Percentiles rank a stretch among this genome's conserved stretches.
Evolutionary conservation across 768 basidiomycete species (phyloP).

Genomic region (Chalciporus sphaerocephalus): DNA sequence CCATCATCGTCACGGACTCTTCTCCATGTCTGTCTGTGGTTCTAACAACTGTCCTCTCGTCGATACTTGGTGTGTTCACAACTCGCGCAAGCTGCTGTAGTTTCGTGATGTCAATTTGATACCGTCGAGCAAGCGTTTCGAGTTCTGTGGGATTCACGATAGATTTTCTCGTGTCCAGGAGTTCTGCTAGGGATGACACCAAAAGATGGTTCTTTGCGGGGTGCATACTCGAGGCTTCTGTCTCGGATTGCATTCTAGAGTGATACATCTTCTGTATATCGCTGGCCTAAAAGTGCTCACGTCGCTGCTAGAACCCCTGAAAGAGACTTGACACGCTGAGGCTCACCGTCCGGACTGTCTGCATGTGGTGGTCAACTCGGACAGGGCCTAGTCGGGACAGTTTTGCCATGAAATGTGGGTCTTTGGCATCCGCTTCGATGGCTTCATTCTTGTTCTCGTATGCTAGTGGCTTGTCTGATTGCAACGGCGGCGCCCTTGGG

Average conservation of each 20-base stretch:
- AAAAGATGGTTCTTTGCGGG: slow-evolving; percentile 51
- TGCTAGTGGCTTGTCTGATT: slow-evolving; percentile 32
- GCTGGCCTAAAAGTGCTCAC: slow-evolving; percentile 13
- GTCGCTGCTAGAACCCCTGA: background rate
- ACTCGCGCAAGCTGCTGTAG: slow-evolving; percentile 50
- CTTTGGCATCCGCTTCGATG: slow-evolving; percentile 60
- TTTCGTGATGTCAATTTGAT: slow-evolving; percentile 50
- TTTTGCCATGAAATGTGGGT: slow-evolving; percentile 68
- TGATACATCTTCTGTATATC: slow-evolving; percentile 45
- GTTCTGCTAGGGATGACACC: slow-evolving; percentile 46
- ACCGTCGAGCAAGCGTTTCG: slow-evolving; percentile 47
- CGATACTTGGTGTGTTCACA: slow-evolving; percentile 64
- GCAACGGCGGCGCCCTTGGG: slow-evolving; percentile 9
- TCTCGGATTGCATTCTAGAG: slow-evolving; percentile 52
- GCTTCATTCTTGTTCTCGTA: slow-evolving; percentile 53
- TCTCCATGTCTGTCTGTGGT: slow-evolving; percentile 52
- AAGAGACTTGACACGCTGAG: background rate
- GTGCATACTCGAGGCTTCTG: slow-evolving; percentile 41
- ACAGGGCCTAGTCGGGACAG: slow-evolving; percentile 64
- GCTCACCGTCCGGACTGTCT: slow-evolving; percentile 46
- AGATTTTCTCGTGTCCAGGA: slow-evolving; percentile 63
- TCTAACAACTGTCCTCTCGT: slow-evolving; percentile 40
- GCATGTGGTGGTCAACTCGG: slow-evolving; percentile 62
- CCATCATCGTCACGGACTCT: slow-evolving; percentile 45
- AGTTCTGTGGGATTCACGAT: slow-evolving; percentile 40